Evolutionary conservation across 176 grass and related monocot genomes (phyloP).

Genomic region (Avena sativa): DNA sequence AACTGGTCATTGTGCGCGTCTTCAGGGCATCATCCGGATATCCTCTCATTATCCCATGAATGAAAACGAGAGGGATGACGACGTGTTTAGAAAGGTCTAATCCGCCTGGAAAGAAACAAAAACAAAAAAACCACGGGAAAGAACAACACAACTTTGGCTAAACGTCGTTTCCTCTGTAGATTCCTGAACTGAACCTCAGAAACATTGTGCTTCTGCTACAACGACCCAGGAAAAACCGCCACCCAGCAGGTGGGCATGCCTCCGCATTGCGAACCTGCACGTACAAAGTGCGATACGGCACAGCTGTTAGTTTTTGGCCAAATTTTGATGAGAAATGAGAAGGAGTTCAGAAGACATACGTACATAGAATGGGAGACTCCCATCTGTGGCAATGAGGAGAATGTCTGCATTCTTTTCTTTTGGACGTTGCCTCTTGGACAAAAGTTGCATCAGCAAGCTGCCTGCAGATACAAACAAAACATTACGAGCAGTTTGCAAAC

Average conservation of each 20-base stretch:
- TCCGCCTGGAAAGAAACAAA: constrained; percentile 16
- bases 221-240: background rate
- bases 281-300: background rate
- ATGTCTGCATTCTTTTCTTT: background rate
- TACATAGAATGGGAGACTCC: background rate
- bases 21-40: constrained; percentile 30
- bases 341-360: background rate
- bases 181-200: background rate
- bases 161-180: background rate
- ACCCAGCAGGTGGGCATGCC: background rate
- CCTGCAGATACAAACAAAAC: constrained; percentile 45
- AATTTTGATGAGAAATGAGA: background rate
- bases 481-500: constrained; percentile 30
- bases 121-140: background rate
- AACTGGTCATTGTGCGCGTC: constrained; percentile 11
- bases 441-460: constrained; percentile 22
- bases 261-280: background rate
- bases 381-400: constrained; percentile 6
- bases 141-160: background rate
- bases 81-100: constrained; percentile 9
- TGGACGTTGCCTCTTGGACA: constrained; percentile 33
- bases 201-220: background rate
- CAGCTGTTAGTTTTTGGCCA: constrained; percentile 22
- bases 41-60: constrained; percentile 30
- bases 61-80: constrained; percentile 5